Base-by-base conservation (phyloP, 352 stramenopile genomes). In the Elongisporangium prolatum region DNA sequence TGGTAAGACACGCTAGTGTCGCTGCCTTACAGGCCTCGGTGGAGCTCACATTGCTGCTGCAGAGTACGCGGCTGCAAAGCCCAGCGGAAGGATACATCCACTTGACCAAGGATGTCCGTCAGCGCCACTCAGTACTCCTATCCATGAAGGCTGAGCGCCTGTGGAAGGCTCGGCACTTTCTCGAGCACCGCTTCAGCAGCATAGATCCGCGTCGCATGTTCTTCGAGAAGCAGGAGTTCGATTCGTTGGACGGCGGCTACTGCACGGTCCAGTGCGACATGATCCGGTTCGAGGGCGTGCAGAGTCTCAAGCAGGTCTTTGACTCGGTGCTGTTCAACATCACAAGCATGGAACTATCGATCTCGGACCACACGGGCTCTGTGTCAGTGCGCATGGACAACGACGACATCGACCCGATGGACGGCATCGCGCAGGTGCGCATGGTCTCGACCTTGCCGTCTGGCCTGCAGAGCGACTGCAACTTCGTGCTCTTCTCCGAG, bases 311-410 rank as follows among this genome's bases (percentile, higher is more conserved):
- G 38, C 63, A 71, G 20, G 71, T 80, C 48, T 80, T 73, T 20
- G 71, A 77, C 52, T 63, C 66, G 50, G 49, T 77, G 38, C 53
- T 67, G 14, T 59, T 66, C 49, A 73, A 69, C 44, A 56, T 77
- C 52, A 67, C 59, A n/a, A 77, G 75, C 50, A 61, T 71, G 38
- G 68, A 80, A 54, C 77, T 77, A 49, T 73, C 55, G 22, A 68
- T 77, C 16, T 73, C 66, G n/a, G 69, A 77, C 47, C 71, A 68
- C 21, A 21, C 71, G 20, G 69, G 69, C 14, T 54, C 72, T 22
- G 65, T 77, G 57, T 69, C 69, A 20, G 72, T 77, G 47, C 69
- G 69, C 6, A 40, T 40, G 5, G 28, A 40, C 28, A 66, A 74
- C 25, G 69, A 77, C 22, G 69, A 77, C 50, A 63, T 72, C 47